Conservation (phyloP, 108 stramenopile species). For the Cyclotella cryptica region DNA sequence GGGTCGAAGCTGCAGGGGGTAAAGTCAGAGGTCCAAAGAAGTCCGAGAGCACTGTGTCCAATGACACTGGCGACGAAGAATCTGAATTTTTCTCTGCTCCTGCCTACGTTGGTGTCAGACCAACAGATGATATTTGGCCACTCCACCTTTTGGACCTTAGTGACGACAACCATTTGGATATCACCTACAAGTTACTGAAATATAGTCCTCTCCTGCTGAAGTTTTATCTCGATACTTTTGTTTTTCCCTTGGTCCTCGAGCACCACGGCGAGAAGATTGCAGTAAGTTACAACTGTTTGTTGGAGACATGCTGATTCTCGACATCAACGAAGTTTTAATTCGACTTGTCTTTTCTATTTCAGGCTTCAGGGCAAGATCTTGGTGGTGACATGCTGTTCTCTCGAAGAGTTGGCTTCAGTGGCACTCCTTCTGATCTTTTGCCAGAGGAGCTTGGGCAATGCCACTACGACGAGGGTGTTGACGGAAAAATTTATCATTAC, state of each 20-base stretch:
- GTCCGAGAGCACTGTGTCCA: conserved; percentile 57
- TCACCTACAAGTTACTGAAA: conserved; percentile 89
- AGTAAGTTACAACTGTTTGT: conserved; percentile 28
- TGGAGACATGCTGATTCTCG: neutral
- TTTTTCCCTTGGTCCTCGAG: conserved; percentile 93
- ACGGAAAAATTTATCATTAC: conserved; percentile 95
- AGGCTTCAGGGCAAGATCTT: conserved; percentile 96
- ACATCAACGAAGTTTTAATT: neutral
- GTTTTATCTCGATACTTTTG: conserved; percentile 92
- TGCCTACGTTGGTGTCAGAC: conserved; percentile 62
- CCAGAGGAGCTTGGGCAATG: conserved; percentile 98
- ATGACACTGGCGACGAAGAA: conserved; percentile 51
- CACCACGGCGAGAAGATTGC: conserved; percentile 96
- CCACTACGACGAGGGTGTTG: conserved; percentile 96
- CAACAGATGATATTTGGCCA: conserved; percentile 96
- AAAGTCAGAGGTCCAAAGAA: conserved; percentile 93
- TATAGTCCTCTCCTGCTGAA: conserved; percentile 87
- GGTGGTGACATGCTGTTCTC: conserved; percentile 98
- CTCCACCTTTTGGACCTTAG: conserved; percentile 96
- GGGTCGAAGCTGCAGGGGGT: conserved; percentile 96
- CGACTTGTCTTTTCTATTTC: neutral
- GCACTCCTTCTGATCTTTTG: conserved; percentile 97
- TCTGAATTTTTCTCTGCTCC: conserved; percentile 52
- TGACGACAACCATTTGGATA: conserved; percentile 94
- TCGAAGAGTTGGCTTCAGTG: conserved; percentile 95